phyloP scores from a whole-genome alignment of 371 early-diverging fungal species.

The Syncephalis plumigaleata region DNA sequence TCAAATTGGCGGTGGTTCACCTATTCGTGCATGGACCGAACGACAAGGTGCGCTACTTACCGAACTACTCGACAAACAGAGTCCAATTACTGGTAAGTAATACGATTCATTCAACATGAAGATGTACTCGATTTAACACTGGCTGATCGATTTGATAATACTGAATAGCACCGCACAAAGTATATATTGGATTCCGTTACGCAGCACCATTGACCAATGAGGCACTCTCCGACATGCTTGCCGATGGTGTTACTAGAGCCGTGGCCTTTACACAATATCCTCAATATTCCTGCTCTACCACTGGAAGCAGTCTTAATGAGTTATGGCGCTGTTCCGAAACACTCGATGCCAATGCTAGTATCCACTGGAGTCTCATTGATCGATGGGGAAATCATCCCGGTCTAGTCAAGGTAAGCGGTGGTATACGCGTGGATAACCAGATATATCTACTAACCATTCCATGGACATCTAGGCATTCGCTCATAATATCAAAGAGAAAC shows the following conservation, averaged over 20 bases:
- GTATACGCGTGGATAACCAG: not conserved
- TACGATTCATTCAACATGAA: not conserved
- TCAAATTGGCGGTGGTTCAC: conserved; percentile 89
- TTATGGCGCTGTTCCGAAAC: conserved; percentile 42
- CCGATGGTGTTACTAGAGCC: conserved; percentile 67
- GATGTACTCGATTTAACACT: no score
- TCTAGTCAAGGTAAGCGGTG: conserved; percentile 42
- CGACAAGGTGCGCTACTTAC: conserved; percentile 70
- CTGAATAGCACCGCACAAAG: conserved; percentile 64
- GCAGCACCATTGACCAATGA: conserved; percentile 61
- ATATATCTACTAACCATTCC: conserved; percentile 4
- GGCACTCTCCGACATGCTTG: conserved; percentile 55
- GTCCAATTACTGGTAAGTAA: conserved; percentile 55
- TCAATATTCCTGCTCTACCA: conserved; percentile 92
- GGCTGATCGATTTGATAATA: not conserved
- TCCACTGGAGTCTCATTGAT: conserved; percentile 87
- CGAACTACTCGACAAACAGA: conserved; percentile 47
- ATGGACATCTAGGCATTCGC: conserved; percentile 38
- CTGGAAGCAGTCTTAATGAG: conserved; percentile 85
- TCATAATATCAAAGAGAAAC: conserved; percentile 43
- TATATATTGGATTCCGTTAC: conserved; percentile 89
- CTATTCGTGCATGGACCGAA: conserved; percentile 79
- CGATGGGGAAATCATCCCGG: conserved; percentile 83
- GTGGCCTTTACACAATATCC: conserved; percentile 91
- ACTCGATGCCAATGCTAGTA: conserved; percentile 35